Base-by-base conservation (phyloP, 2,329 filamentous ascomycete species). In the Cytospora piceicola region DNA sequence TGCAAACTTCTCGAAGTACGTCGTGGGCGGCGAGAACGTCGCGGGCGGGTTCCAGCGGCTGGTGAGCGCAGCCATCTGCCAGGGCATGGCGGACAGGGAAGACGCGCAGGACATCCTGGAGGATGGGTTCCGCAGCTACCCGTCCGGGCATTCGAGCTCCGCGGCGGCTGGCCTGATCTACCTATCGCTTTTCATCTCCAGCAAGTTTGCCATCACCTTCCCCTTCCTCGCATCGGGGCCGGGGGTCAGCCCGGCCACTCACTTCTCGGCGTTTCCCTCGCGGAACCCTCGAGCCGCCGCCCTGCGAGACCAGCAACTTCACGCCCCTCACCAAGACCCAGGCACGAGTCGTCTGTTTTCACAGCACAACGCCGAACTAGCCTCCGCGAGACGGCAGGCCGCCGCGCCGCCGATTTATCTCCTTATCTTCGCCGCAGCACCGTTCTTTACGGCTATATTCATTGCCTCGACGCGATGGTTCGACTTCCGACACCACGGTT, bases 401-500 rank as follows among this genome's bases (percentile, higher is more conserved):
- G 94, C 94, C 2, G 90, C 93, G 0, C 93, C 94, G 0, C 94
- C 94, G 0, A 80, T 94, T 9, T 94, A 93, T 73, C 87, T 95
- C 2, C 82, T 96, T 15, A 79, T 89, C 54, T 75, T 94, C 39
- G 84, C 88, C 2, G 80, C 93, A 22, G 77, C 92, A 1, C 94
- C 94, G 2, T 85, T 93, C 69, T 90, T 88, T 64, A 80, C 86
- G 1, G 90, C 93, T 6, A 85, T 93, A 69, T 97, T 93, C 79
- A 90, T 97, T 68, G 84, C 90, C n/a, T 87, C 89, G 32, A 94
- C 92, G 1, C 90, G 94, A 14, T 98, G 90, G 85, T 93, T 90
- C 67, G 90, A 97, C 76, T 96, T 90, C 79, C 88, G 92, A 49
- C 94, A 98, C 76, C 91, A 94, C 75, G 93, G 90, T n/a, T 94